Evolutionary conservation across 805 yeast genomes (phyloP).

Genomic region (Lipomyces orientalis): DNA sequence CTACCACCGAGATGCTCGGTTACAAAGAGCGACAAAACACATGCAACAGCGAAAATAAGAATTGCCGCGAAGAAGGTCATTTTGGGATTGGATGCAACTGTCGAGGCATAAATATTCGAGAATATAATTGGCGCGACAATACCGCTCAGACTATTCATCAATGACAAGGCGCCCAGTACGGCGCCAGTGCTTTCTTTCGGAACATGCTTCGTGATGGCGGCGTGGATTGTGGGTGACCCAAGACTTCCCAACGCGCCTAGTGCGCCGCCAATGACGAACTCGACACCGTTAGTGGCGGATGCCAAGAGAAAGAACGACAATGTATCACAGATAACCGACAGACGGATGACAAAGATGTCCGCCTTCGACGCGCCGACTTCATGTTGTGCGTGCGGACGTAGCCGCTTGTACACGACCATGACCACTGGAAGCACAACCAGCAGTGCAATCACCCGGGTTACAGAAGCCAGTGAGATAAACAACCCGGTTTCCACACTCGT

Average conservation of each 20-base stretch:
- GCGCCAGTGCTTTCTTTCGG: constrained; percentile 35
- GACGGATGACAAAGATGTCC: constrained; percentile 22
- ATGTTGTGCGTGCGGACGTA: constrained; percentile 11
- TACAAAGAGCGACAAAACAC: constrained; percentile 18
- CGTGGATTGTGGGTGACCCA: constrained; percentile 26
- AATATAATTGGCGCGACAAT: constrained; percentile 32
- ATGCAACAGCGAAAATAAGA: neutral
- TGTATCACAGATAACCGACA: constrained; percentile 8
- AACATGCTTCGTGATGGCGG: constrained; percentile 36
- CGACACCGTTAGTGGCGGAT: neutral
- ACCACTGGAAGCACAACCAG: constrained; percentile 38
- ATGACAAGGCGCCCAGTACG: constrained; percentile 33
- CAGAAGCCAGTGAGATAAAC: constrained; percentile 40
- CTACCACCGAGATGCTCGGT: constrained; percentile 28
- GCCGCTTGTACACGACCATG: constrained; percentile 15
- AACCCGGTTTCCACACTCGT: constrained; percentile 40
- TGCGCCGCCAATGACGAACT: constrained; percentile 16
- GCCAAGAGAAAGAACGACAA: constrained; percentile 6
- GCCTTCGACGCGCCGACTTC: constrained; percentile 25
- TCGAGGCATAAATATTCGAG: constrained; percentile 30
- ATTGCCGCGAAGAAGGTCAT: constrained; percentile 22
- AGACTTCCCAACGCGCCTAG: constrained; percentile 22
- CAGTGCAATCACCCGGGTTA: constrained; percentile 39
- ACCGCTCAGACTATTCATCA: constrained; percentile 24
- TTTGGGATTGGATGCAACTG: constrained; percentile 32